A percentile compares a stretch with the other conserved stretches of the same genome.
phyloP scores from a whole-genome alignment of 2,329 filamentous ascomycete species.

The Colletotrichum tamarilloi region DNA sequence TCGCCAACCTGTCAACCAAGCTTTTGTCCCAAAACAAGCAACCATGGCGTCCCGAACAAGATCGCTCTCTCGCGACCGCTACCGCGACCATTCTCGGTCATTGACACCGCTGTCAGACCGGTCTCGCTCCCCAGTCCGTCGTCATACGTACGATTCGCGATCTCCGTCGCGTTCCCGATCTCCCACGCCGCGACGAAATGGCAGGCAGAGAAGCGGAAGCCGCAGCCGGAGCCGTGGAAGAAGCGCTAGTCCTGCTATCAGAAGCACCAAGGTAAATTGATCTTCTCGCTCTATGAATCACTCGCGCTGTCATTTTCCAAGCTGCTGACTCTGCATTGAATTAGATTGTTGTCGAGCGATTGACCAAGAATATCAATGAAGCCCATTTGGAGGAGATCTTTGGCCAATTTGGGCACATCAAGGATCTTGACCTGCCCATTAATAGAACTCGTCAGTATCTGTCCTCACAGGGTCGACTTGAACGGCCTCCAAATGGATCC shows the following conservation, averaged over 20 bases:
- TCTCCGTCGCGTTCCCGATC: conserved; percentile 45
- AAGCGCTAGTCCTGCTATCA: conserved; percentile 45
- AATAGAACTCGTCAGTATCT: conserved; percentile 63
- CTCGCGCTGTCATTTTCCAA: conserved; percentile 3
- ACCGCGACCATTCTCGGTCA: conserved; percentile 49
- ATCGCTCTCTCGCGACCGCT: conserved; percentile 43
- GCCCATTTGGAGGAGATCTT: conserved; percentile 93
- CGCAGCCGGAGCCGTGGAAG: conserved; percentile 43
- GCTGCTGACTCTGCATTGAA: conserved; percentile 1
- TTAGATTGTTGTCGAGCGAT: conserved; percentile 95
- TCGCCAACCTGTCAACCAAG: neutral
- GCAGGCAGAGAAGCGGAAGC: conserved; percentile 45
- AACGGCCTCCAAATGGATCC: neutral
- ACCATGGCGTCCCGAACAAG: conserved; percentile 35
- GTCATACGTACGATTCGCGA: conserved; percentile 46
- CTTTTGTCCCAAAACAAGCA: neutral
- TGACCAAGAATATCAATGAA: conserved; percentile 95
- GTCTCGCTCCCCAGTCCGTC: conserved; percentile 47
- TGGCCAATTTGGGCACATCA: conserved; percentile 85
- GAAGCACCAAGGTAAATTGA: conserved; percentile 63
- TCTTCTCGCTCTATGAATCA: conserved; percentile 20
- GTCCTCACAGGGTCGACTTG: neutral
- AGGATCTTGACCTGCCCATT: conserved; percentile 89
- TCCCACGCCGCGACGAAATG: conserved; percentile 48
- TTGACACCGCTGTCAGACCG: conserved; percentile 46